These are phyloP conservation scores for Halophytophthora polymorphica DNA, from an alignment of 352 stramenopile genomes.

Conservation along the genomic window DNA sequence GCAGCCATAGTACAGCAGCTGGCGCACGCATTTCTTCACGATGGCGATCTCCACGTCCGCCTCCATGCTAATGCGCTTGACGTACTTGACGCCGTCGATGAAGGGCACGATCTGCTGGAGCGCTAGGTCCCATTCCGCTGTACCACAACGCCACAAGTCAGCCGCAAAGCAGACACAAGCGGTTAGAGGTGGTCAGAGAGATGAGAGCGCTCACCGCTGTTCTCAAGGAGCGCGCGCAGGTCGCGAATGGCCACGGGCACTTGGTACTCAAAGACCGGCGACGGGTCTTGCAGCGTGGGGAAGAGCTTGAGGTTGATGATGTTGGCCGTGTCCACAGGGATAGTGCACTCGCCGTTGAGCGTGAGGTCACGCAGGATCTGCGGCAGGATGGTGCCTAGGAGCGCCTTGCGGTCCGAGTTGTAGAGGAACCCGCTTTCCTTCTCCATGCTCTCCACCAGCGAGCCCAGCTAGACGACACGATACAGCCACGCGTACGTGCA, in stretches of 20 bases:
- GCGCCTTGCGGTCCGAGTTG: conserved; percentile 55
- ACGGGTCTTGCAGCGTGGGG: conserved; percentile 64
- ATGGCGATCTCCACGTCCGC: conserved; percentile 86
- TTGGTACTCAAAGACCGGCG: conserved; percentile 77
- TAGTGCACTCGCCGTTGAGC: conserved; percentile 73
- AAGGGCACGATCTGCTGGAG: conserved; percentile 89
- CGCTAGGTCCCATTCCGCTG: conserved; percentile 85
- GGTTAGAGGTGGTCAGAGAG: background rate
- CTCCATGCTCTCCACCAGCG: conserved; percentile 85
- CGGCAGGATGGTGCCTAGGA: conserved; percentile 62
- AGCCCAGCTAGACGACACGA: conserved; percentile 36
- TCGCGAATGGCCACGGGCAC: conserved; percentile 82
- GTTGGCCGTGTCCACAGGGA: conserved; percentile 79
- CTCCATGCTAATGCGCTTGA: conserved; percentile 88
- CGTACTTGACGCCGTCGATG: conserved; percentile 89
- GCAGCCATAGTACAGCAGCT: conserved; percentile 88
- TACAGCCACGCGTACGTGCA: conserved; percentile 3
- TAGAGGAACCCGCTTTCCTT: conserved; percentile 84
- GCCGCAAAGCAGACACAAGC: no score
- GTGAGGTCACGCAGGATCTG: conserved; percentile 74
- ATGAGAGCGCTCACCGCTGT: conserved; percentile 47
- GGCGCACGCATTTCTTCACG: conserved; percentile 85
- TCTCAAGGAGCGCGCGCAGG: conserved; percentile 63
- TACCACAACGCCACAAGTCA: conserved; percentile 6
- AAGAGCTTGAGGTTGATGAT: conserved; percentile 89